Conservation (phyloP, 495 filamentous ascomycete genomes). For the Tuber borchii region DNA sequence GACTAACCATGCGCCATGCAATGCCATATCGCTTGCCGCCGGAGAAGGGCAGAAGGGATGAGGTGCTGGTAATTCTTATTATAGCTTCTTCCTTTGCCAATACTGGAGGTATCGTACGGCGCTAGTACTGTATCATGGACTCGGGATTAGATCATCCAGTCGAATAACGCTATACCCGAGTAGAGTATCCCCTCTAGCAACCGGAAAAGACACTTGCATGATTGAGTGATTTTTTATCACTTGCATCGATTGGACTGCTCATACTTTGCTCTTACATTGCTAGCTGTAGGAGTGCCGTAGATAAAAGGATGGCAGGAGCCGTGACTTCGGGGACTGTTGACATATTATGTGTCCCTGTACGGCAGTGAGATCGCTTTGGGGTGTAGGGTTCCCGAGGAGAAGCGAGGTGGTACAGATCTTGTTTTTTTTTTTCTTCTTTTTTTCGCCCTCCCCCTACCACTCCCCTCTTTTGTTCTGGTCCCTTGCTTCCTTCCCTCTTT, state of each 20-base stretch:
- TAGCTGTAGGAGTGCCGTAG: neutral
- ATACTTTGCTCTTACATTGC: too few relatives aligned
- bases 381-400: neutral
- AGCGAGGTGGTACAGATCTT: slow-evolving; percentile 4
- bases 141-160: neutral
- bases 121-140: neutral
- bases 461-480: slow-evolving; percentile 1
- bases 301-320: neutral
- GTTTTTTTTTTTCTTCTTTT: neutral
- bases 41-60: neutral
- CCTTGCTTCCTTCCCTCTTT: neutral
- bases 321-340: neutral
- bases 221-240: neutral
- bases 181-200: neutral
- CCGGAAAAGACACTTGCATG: neutral
- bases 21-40: neutral
- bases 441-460: neutral
- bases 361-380: neutral
- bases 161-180: neutral
- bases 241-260: neutral
- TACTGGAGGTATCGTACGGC: neutral
- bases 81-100: neutral
- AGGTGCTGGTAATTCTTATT: neutral
- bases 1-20: neutral
- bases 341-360: neutral